Evolutionary conservation across 139 green algal species (phyloP), one percentile per base, ranked within the genome.

Genomic region (Chlorella sorokiniana): DNA sequence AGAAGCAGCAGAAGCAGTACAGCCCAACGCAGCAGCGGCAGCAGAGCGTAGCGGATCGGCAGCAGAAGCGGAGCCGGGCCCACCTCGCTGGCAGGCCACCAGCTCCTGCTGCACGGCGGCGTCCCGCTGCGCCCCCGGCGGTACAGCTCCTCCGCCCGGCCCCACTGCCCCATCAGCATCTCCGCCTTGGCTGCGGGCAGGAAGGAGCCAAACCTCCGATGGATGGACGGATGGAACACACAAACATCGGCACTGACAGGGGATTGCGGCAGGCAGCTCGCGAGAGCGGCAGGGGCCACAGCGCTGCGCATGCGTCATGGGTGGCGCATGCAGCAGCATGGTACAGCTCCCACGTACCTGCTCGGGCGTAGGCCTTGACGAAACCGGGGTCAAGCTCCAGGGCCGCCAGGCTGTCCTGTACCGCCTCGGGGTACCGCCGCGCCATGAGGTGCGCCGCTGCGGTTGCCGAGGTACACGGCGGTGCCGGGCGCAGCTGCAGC

Each of bases 361-460:
- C 65, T 1, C 86, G 80, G 35, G 87, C 68, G 40, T 82, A 88
- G 51, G 45, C 86, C 56, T 84, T 86, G 63, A 69, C 61, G 71
- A 75, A 88, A 41, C 42, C 29, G 9, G 63, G 27, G 31, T 90
- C 86, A n/a, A 63, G 41, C 79, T 86, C 56, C 29, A 85, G 7
- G 5, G 86, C 86, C n/a, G 22, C 18, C 42, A 85, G 62, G 45
- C 78, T 75, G 74, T 90, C 86, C 22, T 62, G 45, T 51, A 86
- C 22, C 1, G 86, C 86, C 8, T 83, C 73, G 27, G 70, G 35
- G 44, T 78, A 41, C 18, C 67, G 71, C 3, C 56, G 33, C 4
- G 37, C 37, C 73, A 69, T 69, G 37, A 69, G 56, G 42, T 45
- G 78, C 27, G 79, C 86, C 5, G 87, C 67, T 29, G 87, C 44